These are phyloP conservation scores for Gautieria morchelliformis DNA, from an alignment of 768 basidiomycete species.

Conservation along the genomic window DNA sequence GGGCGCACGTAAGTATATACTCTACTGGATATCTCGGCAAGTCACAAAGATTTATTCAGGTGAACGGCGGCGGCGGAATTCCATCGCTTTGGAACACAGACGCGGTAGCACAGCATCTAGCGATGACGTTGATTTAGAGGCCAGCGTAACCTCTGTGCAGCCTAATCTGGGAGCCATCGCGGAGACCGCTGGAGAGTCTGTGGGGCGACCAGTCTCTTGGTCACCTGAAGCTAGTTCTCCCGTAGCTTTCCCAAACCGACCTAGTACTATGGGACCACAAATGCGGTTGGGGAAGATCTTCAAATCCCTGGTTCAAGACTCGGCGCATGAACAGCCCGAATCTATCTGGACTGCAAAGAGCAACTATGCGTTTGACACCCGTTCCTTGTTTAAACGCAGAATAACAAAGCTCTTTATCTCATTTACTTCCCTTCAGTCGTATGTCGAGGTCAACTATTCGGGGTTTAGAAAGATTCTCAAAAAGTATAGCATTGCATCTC, in stretches of 20 bases:
- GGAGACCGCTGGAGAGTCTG: neutral
- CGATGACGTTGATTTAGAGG: constrained; percentile 36
- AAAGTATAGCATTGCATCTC: constrained; percentile 47
- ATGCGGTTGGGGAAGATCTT: constrained; percentile 2
- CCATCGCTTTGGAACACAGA: constrained; percentile 16
- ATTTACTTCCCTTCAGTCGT: constrained; percentile 69
- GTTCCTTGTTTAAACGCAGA: constrained; percentile 80
- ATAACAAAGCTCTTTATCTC: constrained; percentile 78
- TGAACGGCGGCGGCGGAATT: neutral
- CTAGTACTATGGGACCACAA: neutral
- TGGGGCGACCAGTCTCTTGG: neutral
- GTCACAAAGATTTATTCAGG: neutral
- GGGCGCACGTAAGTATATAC: neutral
- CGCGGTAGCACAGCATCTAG: constrained; percentile 45
- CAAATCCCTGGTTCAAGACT: neutral
- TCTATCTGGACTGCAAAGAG: constrained; percentile 69
- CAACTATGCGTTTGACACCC: constrained; percentile 77
- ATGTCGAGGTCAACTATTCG: constrained; percentile 84
- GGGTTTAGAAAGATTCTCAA: constrained; percentile 94
- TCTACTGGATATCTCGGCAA: neutral
- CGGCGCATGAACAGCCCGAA: constrained; percentile 19
- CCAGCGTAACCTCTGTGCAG: constrained; percentile 25
- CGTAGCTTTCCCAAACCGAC: neutral
- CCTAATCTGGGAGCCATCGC: constrained; percentile 12
- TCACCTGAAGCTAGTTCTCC: neutral